phyloP scores from a whole-genome alignment of 1,139 yeast species.

The Martiniozyma asiatica region DNA sequence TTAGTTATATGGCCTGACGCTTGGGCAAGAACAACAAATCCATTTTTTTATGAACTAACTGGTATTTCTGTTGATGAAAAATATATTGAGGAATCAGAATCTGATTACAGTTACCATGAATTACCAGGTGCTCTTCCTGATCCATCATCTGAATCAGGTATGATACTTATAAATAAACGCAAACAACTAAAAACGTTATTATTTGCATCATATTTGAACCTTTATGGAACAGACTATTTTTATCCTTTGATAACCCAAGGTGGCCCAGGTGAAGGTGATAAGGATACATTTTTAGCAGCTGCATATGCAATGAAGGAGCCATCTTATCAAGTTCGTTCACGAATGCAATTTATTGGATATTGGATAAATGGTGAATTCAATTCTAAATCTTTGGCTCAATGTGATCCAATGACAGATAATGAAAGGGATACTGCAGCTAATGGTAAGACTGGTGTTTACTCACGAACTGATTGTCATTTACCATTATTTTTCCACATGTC shows the following conservation, averaged over 20 bases:
- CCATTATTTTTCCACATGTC: slow-evolving; percentile 46
- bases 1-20: slow-evolving; percentile 61
- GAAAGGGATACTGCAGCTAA: slow-evolving; percentile 15
- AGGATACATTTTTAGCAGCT: slow-evolving; percentile 57
- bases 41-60: slow-evolving; percentile 46
- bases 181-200: slow-evolving; percentile 38
- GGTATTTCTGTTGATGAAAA: slow-evolving; percentile 26
- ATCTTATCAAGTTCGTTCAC: slow-evolving; percentile 40
- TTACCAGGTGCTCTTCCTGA: slow-evolving; percentile 48
- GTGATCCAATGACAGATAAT: slow-evolving; percentile 32
- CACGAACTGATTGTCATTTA: slow-evolving; percentile 8
- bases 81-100: slow-evolving; percentile 18
- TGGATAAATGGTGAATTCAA: slow-evolving; percentile 28
- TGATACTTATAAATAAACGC: slow-evolving; percentile 43
- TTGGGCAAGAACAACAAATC: slow-evolving; percentile 55
- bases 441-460: slow-evolving; percentile 9
- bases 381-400: slow-evolving; percentile 51
- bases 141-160: slow-evolving; percentile 56
- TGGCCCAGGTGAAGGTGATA: slow-evolving; percentile 63
- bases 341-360: slow-evolving; percentile 39
- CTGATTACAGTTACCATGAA: slow-evolving; percentile 35
- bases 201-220: slow-evolving; percentile 44
- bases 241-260: slow-evolving; percentile 56
- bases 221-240: slow-evolving; percentile 47
- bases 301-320: slow-evolving; percentile 38